Evolutionary conservation across 225 moss, liverwort and hornwort genomes (phyloP), one percentile per base, ranked within the genome.

Genomic region (Asterella californica): DNA sequence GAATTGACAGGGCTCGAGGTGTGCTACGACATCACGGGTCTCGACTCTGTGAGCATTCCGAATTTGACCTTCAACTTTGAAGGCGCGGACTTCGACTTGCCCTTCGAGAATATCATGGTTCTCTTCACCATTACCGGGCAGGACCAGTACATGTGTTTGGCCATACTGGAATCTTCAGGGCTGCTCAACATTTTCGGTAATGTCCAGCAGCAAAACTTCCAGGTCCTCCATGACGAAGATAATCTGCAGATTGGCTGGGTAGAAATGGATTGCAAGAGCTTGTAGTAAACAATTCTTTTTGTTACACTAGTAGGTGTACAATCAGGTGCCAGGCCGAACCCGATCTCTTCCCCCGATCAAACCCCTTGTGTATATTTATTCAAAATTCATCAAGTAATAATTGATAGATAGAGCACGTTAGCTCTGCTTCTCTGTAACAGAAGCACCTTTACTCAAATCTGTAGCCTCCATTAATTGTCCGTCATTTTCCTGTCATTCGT

Each of bases 151-250:
- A 83, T 86, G 78, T 86, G 83, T 66, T 52, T 86, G 38, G 33
- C 81, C 0, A 9, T 86, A 1, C 29, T 79, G 49, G 48, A 72
- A 11, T 25, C n/a, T 2, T 1, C 12, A 0, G 32, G 30, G 2
- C 42, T 86, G 42, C 0, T 86, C 21, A 81, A 33, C 78, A 83
- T 86, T 24, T 79, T 29, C 64, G 86, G 86, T 30, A 85, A 54
- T 21, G 47, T 30, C 1, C 86, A 83, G 60, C 86, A 86, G 27
- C 83, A 81, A 30, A 75, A 86, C 10, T 86, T 78, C 66, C 86
- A 81, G 37, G 42, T 86, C 12, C 57, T 86, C 0, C 81, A 81
- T 30, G 86, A 86, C 59, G 42, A 45, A 11, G 80, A 86, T 57
- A 52, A 55, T 1, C 36, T 57, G 5, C 59, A 17, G 46, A 74